Evolutionary conservation across 345 rosid genomes (phyloP), one percentile per base, ranked within the genome.

Genomic region (Ailanthus altissimus): DNA sequence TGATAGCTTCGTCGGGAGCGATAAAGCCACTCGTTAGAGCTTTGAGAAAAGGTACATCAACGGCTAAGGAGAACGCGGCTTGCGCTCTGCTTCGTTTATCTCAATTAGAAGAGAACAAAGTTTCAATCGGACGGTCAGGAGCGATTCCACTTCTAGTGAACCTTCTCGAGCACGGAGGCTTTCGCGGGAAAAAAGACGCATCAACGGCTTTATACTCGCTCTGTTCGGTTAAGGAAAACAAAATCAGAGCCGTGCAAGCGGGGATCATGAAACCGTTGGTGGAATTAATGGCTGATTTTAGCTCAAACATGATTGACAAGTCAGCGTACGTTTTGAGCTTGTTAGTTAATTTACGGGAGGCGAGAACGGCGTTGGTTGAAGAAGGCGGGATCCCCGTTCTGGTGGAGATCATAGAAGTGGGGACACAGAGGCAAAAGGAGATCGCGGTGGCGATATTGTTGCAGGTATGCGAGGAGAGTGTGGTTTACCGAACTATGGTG

Each of bases 221-320:
- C 0, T 96, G 97, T 64, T 88, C 99, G 0, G 91, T 84, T 0
- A 87, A 77, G 83, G 99, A 96, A 83, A 96, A 93, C 86, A 93
- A 96, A 72, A 75, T 85, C 78, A 91, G 88, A 70, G 98, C 99
- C 28, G 88, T 96, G 5, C 85, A 93, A 69, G 87, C 94, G 0
- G 93, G 92, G 61, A 88, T 91, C 77, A 92, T 92, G 97, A 91
- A 90, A 74, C 94, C 94, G 14, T 72, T 96, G 21, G 90, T 93
- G 63, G 99, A 96, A 83, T 81, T 96, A 16, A 96, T 96, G 99
- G 97, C 97, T 12, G 99, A 93, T 82, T 89, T 96, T 59, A 93
- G 84, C 66, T 93, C 99, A 15, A 96, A 85, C 88, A 96, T 96
- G 99, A 97, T 93, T 46, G 99, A 96, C 79, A 96, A 96, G 77